A percentile compares a stretch with the other conserved stretches of the same genome.
Conservation (phyloP, 2,329 filamentous ascomycete genomes). For the Colletotrichum spinosum region DNA sequence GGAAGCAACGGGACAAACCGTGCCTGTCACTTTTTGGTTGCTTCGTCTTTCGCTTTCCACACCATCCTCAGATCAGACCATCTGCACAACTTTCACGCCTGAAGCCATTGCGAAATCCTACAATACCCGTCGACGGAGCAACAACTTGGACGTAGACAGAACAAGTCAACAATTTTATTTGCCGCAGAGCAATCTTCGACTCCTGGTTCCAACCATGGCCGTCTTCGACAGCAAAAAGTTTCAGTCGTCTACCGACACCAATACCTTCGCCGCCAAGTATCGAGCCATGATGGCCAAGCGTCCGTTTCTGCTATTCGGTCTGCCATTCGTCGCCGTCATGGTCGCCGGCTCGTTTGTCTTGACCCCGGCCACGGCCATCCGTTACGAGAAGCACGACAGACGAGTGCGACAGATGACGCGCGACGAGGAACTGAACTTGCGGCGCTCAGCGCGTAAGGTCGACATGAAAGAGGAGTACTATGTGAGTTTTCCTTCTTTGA, state of each 20-base stretch:
- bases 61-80: conserved; percentile 28
- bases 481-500: conserved; percentile 62
- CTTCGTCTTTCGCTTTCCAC: conserved; percentile 2
- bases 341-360: conserved; percentile 93
- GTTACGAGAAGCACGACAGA: conserved; percentile 93
- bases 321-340: conserved; percentile 92
- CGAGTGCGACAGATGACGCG: conserved; percentile 87
- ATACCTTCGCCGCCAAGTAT: conserved; percentile 80
- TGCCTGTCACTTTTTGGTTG: conserved; percentile 7
- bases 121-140: neutral
- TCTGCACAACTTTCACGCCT: neutral
- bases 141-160: neutral
- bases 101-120: conserved; percentile 10
- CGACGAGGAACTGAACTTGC: conserved; percentile 87
- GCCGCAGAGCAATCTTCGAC: too few species aligned
- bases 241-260: conserved; percentile 72
- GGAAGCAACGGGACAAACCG: conserved; percentile 5
- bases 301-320: conserved; percentile 92
- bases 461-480: conserved; percentile 90
- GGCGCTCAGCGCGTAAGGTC: conserved; percentile 76
- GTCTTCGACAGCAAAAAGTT: conserved; percentile 79
- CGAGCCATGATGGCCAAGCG: conserved; percentile 79
- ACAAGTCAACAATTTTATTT: too few species aligned
- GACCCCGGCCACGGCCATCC: conserved; percentile 90
- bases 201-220: conserved; percentile 58